Conservation (phyloP, 768 basidiomycete genomes). For the Cyclocybe cylindracea region DNA sequence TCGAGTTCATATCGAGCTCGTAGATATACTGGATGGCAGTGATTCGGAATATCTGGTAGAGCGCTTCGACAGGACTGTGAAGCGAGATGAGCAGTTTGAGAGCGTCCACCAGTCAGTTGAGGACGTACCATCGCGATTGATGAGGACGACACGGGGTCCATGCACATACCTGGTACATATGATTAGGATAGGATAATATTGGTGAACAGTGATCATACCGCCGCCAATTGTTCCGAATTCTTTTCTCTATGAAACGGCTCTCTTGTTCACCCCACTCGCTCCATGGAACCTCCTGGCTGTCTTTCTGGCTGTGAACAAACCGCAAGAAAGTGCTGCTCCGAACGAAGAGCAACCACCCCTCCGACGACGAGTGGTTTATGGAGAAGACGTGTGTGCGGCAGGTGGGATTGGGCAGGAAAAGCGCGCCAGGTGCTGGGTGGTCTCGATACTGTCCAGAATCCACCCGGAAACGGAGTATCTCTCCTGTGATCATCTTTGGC, state of each 20-base stretch:
- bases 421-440: neutral
- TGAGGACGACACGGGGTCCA: slow-evolving; percentile 15
- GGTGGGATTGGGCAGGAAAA: neutral
- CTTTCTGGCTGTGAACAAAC: neutral
- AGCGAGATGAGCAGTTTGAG: too few relatives aligned
- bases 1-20: too few relatives aligned
- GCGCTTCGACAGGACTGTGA: too few relatives aligned
- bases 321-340: slow-evolving; percentile 10
- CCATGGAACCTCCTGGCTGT: slow-evolving; percentile 5
- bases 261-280: slow-evolving; percentile 14
- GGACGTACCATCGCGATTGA: neutral
- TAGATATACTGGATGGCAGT: too few relatives aligned
- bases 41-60: too few relatives aligned
- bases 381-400: slow-evolving; percentile 2
- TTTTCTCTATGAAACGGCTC: slow-evolving; percentile 11
- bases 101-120: too few relatives aligned
- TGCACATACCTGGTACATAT: slow-evolving; percentile 14
- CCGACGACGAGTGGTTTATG: neutral
- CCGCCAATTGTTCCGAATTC: slow-evolving; percentile 3
- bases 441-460: slow-evolving; percentile 5
- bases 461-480: neutral
- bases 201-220: slow-evolving; percentile 3
- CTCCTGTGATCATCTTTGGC: neutral
- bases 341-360: slow-evolving; percentile 9
- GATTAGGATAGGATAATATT: neutral